Percentiles rank a stretch among this genome's conserved stretches.
Evolutionary conservation across 768 basidiomycete species (phyloP).

Genomic region (Dacryopinax primogenitus): DNA sequence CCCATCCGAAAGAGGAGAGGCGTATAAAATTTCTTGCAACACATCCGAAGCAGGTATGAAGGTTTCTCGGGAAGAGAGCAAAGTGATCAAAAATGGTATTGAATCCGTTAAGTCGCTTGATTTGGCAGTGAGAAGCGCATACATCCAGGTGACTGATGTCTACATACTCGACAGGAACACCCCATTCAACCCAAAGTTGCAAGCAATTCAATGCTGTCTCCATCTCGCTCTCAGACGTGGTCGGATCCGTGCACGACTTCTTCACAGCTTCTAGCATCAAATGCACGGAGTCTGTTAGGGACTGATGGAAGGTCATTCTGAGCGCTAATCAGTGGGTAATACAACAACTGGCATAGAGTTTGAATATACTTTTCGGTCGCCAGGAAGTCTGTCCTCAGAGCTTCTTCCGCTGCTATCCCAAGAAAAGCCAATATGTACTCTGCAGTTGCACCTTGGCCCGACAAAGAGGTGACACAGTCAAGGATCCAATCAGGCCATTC

Average conservation of each 20-base stretch:
- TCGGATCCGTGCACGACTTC: slow-evolving; percentile 38
- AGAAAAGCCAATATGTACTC: slow-evolving; percentile 62
- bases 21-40: slow-evolving; percentile 63
- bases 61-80: neutral
- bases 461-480: slow-evolving; percentile 48
- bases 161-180: slow-evolving; percentile 53
- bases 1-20: slow-evolving; percentile 60
- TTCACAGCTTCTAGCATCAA: slow-evolving; percentile 60
- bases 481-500: slow-evolving; percentile 69
- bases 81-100: slow-evolving; percentile 2
- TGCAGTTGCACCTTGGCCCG: slow-evolving; percentile 42
- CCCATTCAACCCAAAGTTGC: slow-evolving; percentile 64
- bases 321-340: neutral
- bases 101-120: neutral
- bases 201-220: slow-evolving; percentile 65
- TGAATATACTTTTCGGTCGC: slow-evolving; percentile 54
- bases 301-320: slow-evolving; percentile 52
- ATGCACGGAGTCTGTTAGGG: slow-evolving; percentile 52
- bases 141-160: slow-evolving; percentile 10
- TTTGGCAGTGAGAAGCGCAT: neutral
- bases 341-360: neutral
- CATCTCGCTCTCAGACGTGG: slow-evolving; percentile 36
- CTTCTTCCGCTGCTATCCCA: slow-evolving; percentile 73
- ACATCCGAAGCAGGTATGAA: slow-evolving; percentile 31
- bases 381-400: slow-evolving; percentile 59